Conservation (phyloP, 2,329 filamentous ascomycete species). For the Cladophialophora chaetospira region DNA sequence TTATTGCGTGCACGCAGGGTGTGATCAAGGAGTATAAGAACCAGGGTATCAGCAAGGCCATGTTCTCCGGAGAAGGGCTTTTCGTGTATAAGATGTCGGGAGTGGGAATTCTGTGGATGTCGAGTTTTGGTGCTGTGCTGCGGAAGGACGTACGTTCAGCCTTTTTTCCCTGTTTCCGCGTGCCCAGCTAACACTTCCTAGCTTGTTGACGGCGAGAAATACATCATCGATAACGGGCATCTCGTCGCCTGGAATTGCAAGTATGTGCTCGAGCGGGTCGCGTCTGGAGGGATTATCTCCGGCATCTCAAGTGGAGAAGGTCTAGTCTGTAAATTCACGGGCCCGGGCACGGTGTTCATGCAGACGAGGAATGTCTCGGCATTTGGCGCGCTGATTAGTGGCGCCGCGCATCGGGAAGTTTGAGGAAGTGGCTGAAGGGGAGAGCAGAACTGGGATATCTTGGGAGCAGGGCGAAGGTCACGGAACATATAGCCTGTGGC, state of each 20-base stretch:
- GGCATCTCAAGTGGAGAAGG: slow-evolving; percentile 80
- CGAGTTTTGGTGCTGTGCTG: slow-evolving; percentile 92
- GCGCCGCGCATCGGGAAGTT: slow-evolving; percentile 11
- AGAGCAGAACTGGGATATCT: not conserved
- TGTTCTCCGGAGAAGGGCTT: slow-evolving; percentile 90
- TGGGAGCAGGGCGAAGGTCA: not conserved
- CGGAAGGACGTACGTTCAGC: slow-evolving; percentile 87
- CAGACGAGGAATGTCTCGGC: slow-evolving; percentile 83
- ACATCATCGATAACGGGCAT: slow-evolving; percentile 91
- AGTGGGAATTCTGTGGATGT: slow-evolving; percentile 80
- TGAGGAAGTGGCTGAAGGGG: slow-evolving; percentile 1
- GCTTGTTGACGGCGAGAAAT: slow-evolving; percentile 70
- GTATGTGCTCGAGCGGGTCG: slow-evolving; percentile 85
- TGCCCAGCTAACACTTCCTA: slow-evolving; percentile 27
- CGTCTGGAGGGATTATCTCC: slow-evolving; percentile 92
- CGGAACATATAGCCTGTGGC: no score
- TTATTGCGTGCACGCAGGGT: slow-evolving; percentile 82
- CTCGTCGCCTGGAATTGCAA: slow-evolving; percentile 96
- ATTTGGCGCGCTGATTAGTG: slow-evolving; percentile 51
- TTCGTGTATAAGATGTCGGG: slow-evolving; percentile 88
- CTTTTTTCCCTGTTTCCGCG: not conserved
- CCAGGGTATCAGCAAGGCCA: slow-evolving; percentile 82
- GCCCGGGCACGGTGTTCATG: slow-evolving; percentile 84
- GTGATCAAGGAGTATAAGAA: slow-evolving; percentile 84
- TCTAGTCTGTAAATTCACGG: slow-evolving; percentile 90